Evolutionary conservation across 495 filamentous ascomycete genomes (phyloP), one percentile per base, ranked within the genome.

Genomic region (Cercophora scortea): DNA sequence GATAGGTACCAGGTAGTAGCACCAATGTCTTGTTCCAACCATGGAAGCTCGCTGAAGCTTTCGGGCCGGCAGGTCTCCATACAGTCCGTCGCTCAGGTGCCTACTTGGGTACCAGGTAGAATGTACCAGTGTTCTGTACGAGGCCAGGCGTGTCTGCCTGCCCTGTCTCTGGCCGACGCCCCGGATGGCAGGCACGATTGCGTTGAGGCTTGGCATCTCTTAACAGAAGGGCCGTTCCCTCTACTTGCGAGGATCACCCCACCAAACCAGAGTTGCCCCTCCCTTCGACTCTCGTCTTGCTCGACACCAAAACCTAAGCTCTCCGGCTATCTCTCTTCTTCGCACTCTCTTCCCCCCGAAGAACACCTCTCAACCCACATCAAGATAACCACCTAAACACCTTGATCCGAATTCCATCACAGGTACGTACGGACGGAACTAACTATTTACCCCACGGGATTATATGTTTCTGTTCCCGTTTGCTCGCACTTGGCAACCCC

Each of bases 201-300:
- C 47, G 54, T 42, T 42, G 32, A 32, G 13, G 19, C 57, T 45
- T 57, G 58, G 52, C 59, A 50, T 19, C 44, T 50, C 59, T 32
- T 64, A 62, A 55, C 58, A 56, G 36, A 44, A 36, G 39, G 42
- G 33, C 18, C 8, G 59, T 59, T 38, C 53, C 51, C 35, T 52
- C 46, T 50, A 60, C 59, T 45, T 45, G 16, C 40, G 16, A 34
- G 45, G 51, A 59, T 64, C 64, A 66, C 64, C 61, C 64, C 59
- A 64, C 64, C 62, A 53, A 53, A 36, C 54, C 49, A 45, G 51
- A 43, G 50, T 50, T 65, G 60, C 62, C 62, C 63, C 61, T 64
- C 63, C 61, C 55, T 44, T 49, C 36, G n/a, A 42, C 51, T 51
- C 39, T 54, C 35, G 48, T 19, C 35, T 51, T 35, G 32, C 7